Percentiles rank a stretch among this genome's conserved stretches.
These are phyloP conservation scores for Artemisia argyi DNA, from an alignment of 129 eudicot species.

Conservation along the genomic window DNA sequence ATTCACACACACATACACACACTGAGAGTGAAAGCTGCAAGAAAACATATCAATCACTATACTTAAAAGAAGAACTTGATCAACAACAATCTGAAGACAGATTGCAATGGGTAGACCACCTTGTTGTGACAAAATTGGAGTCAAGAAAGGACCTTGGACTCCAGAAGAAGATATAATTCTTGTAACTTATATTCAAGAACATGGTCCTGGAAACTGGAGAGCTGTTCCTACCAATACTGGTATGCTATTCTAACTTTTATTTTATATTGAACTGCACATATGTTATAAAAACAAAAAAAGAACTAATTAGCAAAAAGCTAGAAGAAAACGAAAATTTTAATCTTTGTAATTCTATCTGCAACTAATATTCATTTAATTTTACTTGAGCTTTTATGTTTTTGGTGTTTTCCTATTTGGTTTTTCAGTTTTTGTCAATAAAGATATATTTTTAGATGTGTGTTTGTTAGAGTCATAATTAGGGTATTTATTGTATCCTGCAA, in stretches of 20 bases:
- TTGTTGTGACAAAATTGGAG: constrained; percentile 43
- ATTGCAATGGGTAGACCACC: constrained; percentile 50
- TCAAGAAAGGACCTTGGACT: constrained; percentile 52
- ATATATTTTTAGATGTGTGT: constrained; percentile 21
- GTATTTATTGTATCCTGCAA: constrained; percentile 43
- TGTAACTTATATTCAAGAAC: constrained; percentile 47
- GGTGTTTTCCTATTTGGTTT: constrained; percentile 5
- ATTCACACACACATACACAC: constrained; percentile 19
- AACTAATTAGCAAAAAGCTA: too few species aligned
- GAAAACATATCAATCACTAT: constrained; percentile 1
- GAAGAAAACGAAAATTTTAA: too few species aligned
- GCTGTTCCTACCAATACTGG: constrained; percentile 49
- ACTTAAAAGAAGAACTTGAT: constrained; percentile 7
- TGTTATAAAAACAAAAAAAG: too few species aligned
- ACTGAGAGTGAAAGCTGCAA: constrained; percentile 18
- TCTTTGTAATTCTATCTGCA: too few species aligned
- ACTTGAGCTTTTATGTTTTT: constrained; percentile 8
- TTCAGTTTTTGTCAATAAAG: constrained; percentile 4
- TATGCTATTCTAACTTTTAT: constrained; percentile 3
- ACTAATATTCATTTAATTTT: too few species aligned
- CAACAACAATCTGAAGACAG: constrained; percentile 18
- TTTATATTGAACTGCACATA: too few species aligned
- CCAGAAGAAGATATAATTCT: constrained; percentile 50
- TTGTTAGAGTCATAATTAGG: constrained; percentile 39
- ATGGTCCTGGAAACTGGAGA: constrained; percentile 53